Evolutionary conservation across 768 basidiomycete genomes (phyloP).

Genomic region (Termitomyces sp.): DNA sequence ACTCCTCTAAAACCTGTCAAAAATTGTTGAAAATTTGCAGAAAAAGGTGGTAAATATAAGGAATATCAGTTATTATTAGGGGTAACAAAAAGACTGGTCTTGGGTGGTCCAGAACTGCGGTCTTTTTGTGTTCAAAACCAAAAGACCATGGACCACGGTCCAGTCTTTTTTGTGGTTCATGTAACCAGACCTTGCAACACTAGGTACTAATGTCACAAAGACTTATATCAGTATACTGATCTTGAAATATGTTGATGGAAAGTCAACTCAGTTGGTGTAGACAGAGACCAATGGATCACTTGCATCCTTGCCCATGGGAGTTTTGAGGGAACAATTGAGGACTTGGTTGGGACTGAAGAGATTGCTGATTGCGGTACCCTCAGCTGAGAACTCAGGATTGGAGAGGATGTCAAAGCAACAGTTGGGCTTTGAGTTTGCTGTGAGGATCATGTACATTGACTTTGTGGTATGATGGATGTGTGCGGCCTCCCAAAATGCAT

Average conservation of each 20-base stretch:
- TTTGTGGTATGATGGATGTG: conserved; percentile 98
- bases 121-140: no score
- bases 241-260: not conserved
- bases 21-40: no score
- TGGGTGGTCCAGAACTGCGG: no score
- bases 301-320: conserved; percentile 78
- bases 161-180: no score
- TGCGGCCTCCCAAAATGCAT: no score
- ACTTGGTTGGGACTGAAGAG: conserved; percentile 91
- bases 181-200: no score
- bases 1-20: no score
- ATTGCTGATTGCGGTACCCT: conserved; percentile 93
- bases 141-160: no score
- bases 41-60: no score
- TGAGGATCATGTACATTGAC: conserved; percentile 99
- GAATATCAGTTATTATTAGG: no score
- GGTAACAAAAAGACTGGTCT: no score
- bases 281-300: conserved; percentile 74
- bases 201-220: no score
- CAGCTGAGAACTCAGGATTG: conserved; percentile 98
- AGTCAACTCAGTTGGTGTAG: conserved; percentile 98
- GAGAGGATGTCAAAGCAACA: conserved; percentile 97
- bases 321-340: conserved; percentile 93
- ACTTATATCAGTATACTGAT: not conserved
- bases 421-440: conserved; percentile 92